Base-by-base conservation (phyloP, 108 stramenopile genomes). In the Ochromonas danica region DNA sequence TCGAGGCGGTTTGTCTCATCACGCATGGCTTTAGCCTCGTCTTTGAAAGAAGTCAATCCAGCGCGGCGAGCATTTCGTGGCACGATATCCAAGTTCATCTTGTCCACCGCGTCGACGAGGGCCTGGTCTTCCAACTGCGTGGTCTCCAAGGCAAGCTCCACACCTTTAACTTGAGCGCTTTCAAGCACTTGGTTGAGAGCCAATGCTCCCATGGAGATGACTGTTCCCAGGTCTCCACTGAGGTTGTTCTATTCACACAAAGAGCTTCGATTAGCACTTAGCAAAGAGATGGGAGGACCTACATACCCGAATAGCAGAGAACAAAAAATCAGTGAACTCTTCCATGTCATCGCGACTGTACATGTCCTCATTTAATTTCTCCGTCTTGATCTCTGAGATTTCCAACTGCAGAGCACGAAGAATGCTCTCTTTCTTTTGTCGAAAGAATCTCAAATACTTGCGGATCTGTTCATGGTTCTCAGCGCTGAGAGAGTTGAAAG, bases 361-460 rank as follows among this genome's bases (percentile, higher is more conserved):
- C 72, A 75, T 60, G 41, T 75, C 40, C 51, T 75, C 72, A 27
- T 27, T 45, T 6, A 75, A 41, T 27, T 33, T 3, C 6, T 75
- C 72, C 3, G 14, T 28, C 31, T 36, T 27, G 38, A 33, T 27
- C 6, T 75, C 72, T 10, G 36, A 6, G 51, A 75, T 30, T 60
- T 75, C 72, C 22, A 28, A 31, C 22, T 45, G n/a, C 6, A 75
- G 36, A 27, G 72, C 36, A 33, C 72, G 72, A 27, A 75, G n/a
- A 75, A 75, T 75, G 40, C 72, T 25, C 3, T 75, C 72, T 60
- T 75, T 75, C 72, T 75, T 75, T 6, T 45, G n/a, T 10, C 72
- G 72, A 27, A 75, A 75, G 41, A 75, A 75, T 36, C 27, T 27
- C n/a, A 75, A 33, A 60, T 75, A 75, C 40, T 75, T 75, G 17